Conservation (phyloP, 768 basidiomycete species). For the Russula dissimulans region DNA sequence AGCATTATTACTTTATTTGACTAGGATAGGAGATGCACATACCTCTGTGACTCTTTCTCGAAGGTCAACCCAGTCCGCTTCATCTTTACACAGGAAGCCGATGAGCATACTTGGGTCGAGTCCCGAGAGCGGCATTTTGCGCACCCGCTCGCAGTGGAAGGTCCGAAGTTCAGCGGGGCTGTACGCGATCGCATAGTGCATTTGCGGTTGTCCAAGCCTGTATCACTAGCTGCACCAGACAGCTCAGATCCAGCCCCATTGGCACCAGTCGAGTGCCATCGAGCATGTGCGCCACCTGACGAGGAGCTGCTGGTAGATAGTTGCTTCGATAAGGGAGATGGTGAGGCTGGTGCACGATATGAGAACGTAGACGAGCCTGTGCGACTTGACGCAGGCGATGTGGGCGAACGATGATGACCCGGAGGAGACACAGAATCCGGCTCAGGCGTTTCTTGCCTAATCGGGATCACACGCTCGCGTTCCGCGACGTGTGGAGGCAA, state of each 20-base stretch:
- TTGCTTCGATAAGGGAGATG: constrained; percentile 59
- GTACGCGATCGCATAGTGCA: constrained; percentile 70
- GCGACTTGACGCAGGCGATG: constrained; percentile 22
- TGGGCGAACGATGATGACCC: constrained; percentile 20
- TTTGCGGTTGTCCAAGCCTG: constrained; percentile 36
- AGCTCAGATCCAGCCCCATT: constrained; percentile 27
- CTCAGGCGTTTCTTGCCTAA: constrained; percentile 15
- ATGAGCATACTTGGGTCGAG: constrained; percentile 97
- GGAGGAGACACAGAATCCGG: constrained; percentile 9
- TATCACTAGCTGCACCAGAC: constrained; percentile 5
- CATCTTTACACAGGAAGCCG: constrained; percentile 80
- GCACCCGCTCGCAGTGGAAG: constrained; percentile 93
- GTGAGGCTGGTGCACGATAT: constrained; percentile 49
- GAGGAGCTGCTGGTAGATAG: constrained; percentile 38
- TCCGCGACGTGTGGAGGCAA: constrained; percentile 31
- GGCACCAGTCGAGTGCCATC: constrained; percentile 28
- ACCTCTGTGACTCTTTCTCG: constrained; percentile 65
- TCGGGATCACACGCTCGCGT: constrained; percentile 1
- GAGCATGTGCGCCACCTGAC: constrained; percentile 25
- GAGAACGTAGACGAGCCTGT: constrained; percentile 35
- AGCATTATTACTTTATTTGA: not conserved
- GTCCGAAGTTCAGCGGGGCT: constrained; percentile 63
- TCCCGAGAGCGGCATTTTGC: constrained; percentile 87
- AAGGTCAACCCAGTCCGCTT: constrained; percentile 81
- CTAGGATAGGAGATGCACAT: constrained; percentile 23